Conservation (phyloP, 176 grass and related monocot species). For the Juncus inflexus region DNA sequence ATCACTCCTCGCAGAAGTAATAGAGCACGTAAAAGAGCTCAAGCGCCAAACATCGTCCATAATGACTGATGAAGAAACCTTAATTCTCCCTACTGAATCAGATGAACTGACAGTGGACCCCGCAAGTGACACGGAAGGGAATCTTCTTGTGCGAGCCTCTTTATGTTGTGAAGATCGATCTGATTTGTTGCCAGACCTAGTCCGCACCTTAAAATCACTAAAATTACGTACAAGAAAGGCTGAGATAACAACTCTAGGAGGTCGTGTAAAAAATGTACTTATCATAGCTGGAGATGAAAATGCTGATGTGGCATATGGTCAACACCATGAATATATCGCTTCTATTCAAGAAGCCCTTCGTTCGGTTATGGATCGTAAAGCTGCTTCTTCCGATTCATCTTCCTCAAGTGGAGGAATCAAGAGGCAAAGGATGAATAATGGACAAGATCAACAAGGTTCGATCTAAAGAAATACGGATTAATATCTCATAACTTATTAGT, state of each 20-base stretch:
- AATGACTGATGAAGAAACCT: conserved; percentile 25
- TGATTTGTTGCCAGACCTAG: conserved; percentile 84
- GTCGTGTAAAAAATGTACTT: conserved; percentile 87
- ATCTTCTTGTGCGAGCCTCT: conserved; percentile 63
- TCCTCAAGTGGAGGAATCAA: conserved; percentile 60
- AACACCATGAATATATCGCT: conserved; percentile 55
- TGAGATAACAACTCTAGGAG: conserved; percentile 84
- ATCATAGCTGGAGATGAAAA: conserved; percentile 50
- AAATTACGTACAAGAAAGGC: conserved; percentile 58
- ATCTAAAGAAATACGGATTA: conserved; percentile 35
- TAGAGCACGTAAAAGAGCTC: conserved; percentile 95
- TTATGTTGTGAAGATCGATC: conserved; percentile 93
- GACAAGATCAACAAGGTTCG: conserved; percentile 51
- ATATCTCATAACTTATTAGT: conserved; percentile 17
- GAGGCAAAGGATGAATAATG: conserved; percentile 81
- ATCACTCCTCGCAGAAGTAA: conserved; percentile 88
- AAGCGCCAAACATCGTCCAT: conserved; percentile 85
- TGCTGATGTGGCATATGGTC: conserved; percentile 1
- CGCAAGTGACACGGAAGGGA: conserved; percentile 40
- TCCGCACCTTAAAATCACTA: conserved; percentile 58
- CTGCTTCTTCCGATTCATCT: conserved; percentile 49
- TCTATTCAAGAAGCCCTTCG: conserved; percentile 79
- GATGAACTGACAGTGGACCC: conserved; percentile 83
- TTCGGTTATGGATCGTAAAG: conserved; percentile 60
- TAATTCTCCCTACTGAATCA: conserved; percentile 73